phyloP scores from a whole-genome alignment of 768 basidiomycete genomes.

The Peribolospora baueri region DNA sequence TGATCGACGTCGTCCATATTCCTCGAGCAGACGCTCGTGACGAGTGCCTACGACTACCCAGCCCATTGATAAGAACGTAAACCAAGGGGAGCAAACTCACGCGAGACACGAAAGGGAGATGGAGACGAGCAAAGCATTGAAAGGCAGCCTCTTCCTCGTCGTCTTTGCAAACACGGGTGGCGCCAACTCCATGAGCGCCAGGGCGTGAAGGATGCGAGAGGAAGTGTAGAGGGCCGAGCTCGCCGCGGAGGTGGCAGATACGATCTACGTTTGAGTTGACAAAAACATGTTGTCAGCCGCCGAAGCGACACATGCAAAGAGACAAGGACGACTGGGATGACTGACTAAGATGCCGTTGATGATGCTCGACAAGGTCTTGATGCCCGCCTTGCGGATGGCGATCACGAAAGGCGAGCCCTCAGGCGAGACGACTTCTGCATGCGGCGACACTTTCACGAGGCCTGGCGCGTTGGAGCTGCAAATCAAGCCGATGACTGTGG shows the following conservation, averaged over 20 bases:
- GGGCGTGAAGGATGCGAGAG: constrained; percentile 20
- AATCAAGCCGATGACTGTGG: constrained; percentile 38
- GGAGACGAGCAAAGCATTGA: constrained; percentile 3
- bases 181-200: constrained; percentile 20
- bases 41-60: too few species aligned
- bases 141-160: constrained; percentile 20
- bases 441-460: constrained; percentile 20
- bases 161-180: constrained; percentile 21
- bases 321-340: constrained; percentile 20
- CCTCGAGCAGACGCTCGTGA: too few species aligned
- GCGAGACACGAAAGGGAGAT: background rate
- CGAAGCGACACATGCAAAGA: constrained; percentile 19
- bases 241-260: constrained; percentile 20
- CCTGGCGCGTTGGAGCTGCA: constrained; percentile 39
- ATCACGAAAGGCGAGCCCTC: constrained; percentile 64
- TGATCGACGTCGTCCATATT: too few species aligned
- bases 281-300: constrained; percentile 8
- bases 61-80: too few species aligned
- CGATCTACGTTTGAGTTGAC: constrained; percentile 3
- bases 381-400: constrained; percentile 30
- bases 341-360: constrained; percentile 30
- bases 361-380: constrained; percentile 30
- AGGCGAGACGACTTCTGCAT: constrained; percentile 31
- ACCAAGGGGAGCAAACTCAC: too few species aligned
- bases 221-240: constrained; percentile 20